Evolutionary conservation across 768 basidiomycete species (phyloP).

Genomic region (Hypholoma fasciculare): DNA sequence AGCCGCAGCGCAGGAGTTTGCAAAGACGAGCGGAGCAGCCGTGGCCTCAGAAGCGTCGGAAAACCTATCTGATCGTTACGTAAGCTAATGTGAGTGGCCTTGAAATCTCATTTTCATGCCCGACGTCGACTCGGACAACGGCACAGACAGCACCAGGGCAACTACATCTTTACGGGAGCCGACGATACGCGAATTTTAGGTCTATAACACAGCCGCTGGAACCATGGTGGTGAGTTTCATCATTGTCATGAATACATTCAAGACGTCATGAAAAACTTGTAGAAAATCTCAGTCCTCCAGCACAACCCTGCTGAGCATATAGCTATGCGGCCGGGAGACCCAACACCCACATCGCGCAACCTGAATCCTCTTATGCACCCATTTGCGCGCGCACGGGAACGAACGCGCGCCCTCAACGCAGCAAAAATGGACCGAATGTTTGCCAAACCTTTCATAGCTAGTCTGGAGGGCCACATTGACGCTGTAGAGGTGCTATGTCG

Average conservation of each 20-base stretch:
- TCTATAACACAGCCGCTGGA: neutral
- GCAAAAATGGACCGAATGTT: constrained; percentile 98
- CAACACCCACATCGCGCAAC: constrained; percentile 88
- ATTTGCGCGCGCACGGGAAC: constrained; percentile 89
- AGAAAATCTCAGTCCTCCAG: constrained; percentile 89
- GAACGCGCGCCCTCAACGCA: constrained; percentile 91
- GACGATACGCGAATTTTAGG: neutral
- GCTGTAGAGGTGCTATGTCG: constrained; percentile 86
- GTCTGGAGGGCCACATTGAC: constrained; percentile 91
- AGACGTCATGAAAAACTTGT: neutral
- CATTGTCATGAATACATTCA: neutral
- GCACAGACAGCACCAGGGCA: neutral
- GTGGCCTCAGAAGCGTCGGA: neutral
- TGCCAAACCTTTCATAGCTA: constrained; percentile 93
- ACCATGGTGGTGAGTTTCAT: constrained; percentile 25
- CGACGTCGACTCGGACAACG: neutral
- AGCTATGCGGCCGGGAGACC: constrained; percentile 75
- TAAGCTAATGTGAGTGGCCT: neutral
- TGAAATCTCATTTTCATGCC: neutral
- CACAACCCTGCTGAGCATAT: constrained; percentile 78
- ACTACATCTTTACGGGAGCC: neutral
- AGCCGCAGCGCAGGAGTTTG: too few relatives aligned
- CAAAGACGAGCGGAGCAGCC: too few relatives aligned
- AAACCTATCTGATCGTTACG: neutral
- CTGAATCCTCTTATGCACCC: constrained; percentile 95